These are phyloP conservation scores for Inga laurina DNA, from an alignment of 306 rosid genomes.

Conservation along the genomic window DNA sequence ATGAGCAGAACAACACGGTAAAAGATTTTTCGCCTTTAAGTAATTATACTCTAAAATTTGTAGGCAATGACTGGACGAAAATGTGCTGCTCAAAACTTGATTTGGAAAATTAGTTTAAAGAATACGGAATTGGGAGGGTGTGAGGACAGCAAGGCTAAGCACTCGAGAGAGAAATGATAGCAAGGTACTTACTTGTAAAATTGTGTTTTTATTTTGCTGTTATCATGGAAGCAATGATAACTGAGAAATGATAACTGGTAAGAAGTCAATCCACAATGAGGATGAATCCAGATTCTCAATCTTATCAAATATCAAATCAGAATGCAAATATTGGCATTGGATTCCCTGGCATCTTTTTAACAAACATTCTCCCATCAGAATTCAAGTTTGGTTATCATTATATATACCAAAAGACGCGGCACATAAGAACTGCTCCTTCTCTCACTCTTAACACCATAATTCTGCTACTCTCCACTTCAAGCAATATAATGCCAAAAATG, in stretches of 20 bases:
- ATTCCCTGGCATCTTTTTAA: slow-evolving; percentile 54
- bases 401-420: slow-evolving; percentile 29
- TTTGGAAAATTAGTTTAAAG: neutral
- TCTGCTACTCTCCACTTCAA: slow-evolving; percentile 39
- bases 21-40: neutral
- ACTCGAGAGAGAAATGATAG: slow-evolving; percentile 39
- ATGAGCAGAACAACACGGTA: neutral
- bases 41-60: neutral
- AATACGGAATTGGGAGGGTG: slow-evolving; percentile 9
- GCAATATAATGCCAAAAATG: slow-evolving; percentile 44
- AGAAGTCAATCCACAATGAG: slow-evolving; percentile 69
- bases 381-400: slow-evolving; percentile 60
- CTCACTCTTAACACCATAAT: slow-evolving; percentile 26
- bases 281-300: slow-evolving; percentile 51
- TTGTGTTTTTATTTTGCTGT: neutral
- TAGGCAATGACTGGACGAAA: neutral
- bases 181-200: slow-evolving; percentile 48
- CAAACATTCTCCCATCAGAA: slow-evolving; percentile 43
- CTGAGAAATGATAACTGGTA: slow-evolving; percentile 41
- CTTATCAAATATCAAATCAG: slow-evolving; percentile 23
- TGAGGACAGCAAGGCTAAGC: slow-evolving; percentile 49
- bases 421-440: slow-evolving; percentile 26
- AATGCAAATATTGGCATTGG: slow-evolving; percentile 53
- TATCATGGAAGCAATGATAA: slow-evolving; percentile 66
- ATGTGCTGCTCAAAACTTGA: neutral